Conservation (phyloP, 2,329 filamentous ascomycete species). For the Basipetospora chlamydospora region DNA sequence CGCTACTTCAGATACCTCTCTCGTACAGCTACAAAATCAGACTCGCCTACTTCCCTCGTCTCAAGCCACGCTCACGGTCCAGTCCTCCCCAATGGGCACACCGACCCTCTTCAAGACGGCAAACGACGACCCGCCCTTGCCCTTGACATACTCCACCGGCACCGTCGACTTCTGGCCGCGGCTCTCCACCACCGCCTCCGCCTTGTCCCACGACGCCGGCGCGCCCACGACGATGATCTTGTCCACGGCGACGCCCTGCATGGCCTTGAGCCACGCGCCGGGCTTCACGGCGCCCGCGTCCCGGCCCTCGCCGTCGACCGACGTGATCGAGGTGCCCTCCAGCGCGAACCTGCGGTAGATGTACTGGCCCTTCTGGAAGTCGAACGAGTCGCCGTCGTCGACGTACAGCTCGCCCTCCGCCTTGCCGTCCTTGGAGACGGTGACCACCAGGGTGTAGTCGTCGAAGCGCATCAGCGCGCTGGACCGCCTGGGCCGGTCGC, state of each 20-base stretch:
- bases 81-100: constrained; percentile 37
- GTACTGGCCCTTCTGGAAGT: constrained; percentile 72
- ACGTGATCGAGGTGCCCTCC: constrained; percentile 44
- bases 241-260: constrained; percentile 67
- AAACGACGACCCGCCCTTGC: constrained; percentile 33
- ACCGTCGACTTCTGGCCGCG: constrained; percentile 40
- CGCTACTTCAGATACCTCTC: too few relatives aligned
- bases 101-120: constrained; percentile 37
- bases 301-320: constrained; percentile 48
- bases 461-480: constrained; percentile 84
- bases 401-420: constrained; percentile 76
- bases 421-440: constrained; percentile 40
- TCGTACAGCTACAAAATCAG: too few relatives aligned
- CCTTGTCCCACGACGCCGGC: constrained; percentile 55
- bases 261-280: constrained; percentile 57
- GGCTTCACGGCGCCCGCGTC: constrained; percentile 40
- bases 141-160: constrained; percentile 44
- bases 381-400: constrained; percentile 88
- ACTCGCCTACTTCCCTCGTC: too few relatives aligned
- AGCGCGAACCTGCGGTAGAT: constrained; percentile 74
- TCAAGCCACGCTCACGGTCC: constrained; percentile 24
- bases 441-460: constrained; percentile 79
- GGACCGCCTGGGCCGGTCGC: constrained; percentile 75
- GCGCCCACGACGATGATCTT: constrained; percentile 74
- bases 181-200: constrained; percentile 41